Conservation (phyloP, 2,329 filamentous ascomycete genomes). For the Paramyrothecium roridum region DNA sequence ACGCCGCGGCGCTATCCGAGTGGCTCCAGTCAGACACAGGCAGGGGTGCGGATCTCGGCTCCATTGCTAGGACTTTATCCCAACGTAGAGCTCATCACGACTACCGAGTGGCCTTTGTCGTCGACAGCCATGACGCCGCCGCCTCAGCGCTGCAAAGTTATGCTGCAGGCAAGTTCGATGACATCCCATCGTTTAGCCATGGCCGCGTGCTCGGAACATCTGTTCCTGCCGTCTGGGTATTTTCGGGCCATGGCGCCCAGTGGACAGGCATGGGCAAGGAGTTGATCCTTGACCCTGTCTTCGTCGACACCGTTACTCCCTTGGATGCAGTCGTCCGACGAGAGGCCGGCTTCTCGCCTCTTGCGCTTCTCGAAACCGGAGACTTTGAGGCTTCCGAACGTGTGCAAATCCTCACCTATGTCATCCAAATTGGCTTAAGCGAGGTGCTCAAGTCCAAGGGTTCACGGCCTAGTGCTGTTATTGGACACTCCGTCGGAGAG, state of each 20-base stretch:
- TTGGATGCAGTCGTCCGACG: slow-evolving; percentile 4
- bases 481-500: slow-evolving; percentile 10
- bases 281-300: background rate
- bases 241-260: slow-evolving; percentile 2
- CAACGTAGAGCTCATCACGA: slow-evolving; percentile 3
- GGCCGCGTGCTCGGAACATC: background rate
- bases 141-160: background rate
- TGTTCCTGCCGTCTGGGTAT: background rate
- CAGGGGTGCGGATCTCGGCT: background rate
- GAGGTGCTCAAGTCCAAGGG: slow-evolving; percentile 1
- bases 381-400: slow-evolving; percentile 5
- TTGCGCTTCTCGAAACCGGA: background rate
- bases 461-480: slow-evolving; percentile 3
- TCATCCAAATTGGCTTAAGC: slow-evolving; percentile 5
- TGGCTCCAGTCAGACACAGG: background rate
- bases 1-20: background rate
- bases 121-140: background rate
- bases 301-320: background rate
- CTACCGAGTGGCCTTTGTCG: background rate
- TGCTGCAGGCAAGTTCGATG: background rate
- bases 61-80: background rate
- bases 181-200: background rate
- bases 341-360: slow-evolving; percentile 4
- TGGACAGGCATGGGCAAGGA: slow-evolving; percentile 3
- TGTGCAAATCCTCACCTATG: slow-evolving; percentile 6